Evolutionary conservation across 2,329 filamentous ascomycete genomes (phyloP).

Genomic region (Fusarium clavum): DNA sequence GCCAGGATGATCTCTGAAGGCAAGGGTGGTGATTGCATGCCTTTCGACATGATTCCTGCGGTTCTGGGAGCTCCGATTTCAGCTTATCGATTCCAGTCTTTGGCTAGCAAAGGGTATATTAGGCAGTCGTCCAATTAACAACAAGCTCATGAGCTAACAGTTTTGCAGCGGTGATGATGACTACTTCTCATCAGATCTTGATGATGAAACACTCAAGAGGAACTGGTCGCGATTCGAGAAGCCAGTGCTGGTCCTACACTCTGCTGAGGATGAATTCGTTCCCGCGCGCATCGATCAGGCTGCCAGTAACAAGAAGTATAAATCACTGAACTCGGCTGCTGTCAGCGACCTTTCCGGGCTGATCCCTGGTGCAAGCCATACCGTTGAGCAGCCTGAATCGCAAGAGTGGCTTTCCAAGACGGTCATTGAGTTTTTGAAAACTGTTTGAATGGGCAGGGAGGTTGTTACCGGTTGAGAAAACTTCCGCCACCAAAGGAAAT

Average conservation of each 20-base stretch:
- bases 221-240: constrained; percentile 75
- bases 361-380: constrained; percentile 65
- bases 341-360: constrained; percentile 64
- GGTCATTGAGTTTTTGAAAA: constrained; percentile 60
- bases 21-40: constrained; percentile 66
- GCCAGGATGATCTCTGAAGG: constrained; percentile 66
- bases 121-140: neutral
- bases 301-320: constrained; percentile 69
- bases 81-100: constrained; percentile 64
- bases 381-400: constrained; percentile 59
- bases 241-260: constrained; percentile 73
- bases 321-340: constrained; percentile 53
- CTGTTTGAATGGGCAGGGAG: neutral
- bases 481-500: neutral
- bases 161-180: constrained; percentile 77
- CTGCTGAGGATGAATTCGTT: constrained; percentile 74
- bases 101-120: constrained; percentile 63
- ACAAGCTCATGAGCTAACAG: constrained; percentile 7
- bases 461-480: neutral
- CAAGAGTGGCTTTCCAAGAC: constrained; percentile 63
- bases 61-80: constrained; percentile 60
- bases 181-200: constrained; percentile 86
- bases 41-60: constrained; percentile 56
- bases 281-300: constrained; percentile 68
- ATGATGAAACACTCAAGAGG: constrained; percentile 62